Evolutionary conservation across 2,329 filamentous ascomycete genomes (phyloP).

Genomic region (Dactylella cylindrospora): DNA sequence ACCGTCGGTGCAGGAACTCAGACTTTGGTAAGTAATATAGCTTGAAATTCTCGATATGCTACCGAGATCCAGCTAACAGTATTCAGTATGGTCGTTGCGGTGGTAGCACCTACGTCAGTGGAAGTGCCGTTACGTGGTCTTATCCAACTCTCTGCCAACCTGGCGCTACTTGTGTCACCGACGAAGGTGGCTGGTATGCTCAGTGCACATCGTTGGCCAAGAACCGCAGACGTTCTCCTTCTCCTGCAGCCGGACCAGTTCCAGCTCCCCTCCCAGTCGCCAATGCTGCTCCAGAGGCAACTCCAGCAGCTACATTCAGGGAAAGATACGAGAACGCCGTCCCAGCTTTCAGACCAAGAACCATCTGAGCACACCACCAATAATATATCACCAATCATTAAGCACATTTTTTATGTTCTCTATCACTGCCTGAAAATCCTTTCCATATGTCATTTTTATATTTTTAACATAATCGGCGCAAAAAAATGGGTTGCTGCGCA

Average conservation of each 20-base stretch:
- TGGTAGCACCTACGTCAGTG: constrained; percentile 30
- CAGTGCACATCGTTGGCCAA: constrained; percentile 33
- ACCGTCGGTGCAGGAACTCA: constrained; percentile 29
- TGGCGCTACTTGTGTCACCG: constrained; percentile 31
- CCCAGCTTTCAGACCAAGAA: constrained; percentile 25
- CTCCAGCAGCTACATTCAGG: constrained; percentile 26
- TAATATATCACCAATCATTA: not conserved
- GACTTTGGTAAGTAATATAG: constrained; percentile 28
- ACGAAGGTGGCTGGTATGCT: constrained; percentile 34
- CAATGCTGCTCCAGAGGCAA: constrained; percentile 26
- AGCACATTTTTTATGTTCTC: constrained; percentile 7
- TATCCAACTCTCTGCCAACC: constrained; percentile 38
- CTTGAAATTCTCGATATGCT: not conserved
- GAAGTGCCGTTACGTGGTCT: constrained; percentile 20
- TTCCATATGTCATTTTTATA: constrained; percentile 14
- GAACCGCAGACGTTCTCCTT: constrained; percentile 23
- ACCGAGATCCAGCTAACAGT: constrained; percentile 6
- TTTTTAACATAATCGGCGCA: constrained; percentile 40
- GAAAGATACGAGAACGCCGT: constrained; percentile 27
- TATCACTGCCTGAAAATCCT: too few species aligned
- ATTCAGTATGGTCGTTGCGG: constrained; percentile 40
- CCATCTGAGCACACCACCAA: constrained; percentile 4
- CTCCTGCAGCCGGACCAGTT: constrained; percentile 14
- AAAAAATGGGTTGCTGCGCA: constrained; percentile 41
- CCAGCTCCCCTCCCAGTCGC: constrained; percentile 36